These are phyloP conservation scores for Cryptosporidium ubiquitum DNA, from an alignment of 169 alveolate species.

Conservation along the genomic window DNA sequence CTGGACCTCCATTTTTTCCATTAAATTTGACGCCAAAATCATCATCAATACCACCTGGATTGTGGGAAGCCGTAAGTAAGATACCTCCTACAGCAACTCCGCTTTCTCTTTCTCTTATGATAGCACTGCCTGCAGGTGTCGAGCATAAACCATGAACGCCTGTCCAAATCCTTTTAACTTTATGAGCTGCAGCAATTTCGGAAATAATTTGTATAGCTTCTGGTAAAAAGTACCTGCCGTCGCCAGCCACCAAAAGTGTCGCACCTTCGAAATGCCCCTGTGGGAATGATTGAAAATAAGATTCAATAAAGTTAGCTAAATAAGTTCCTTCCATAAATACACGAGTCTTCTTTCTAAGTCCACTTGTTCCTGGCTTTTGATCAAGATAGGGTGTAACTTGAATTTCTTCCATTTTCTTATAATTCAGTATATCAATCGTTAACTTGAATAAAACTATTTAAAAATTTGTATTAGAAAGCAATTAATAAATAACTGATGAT, in stretches of 20 bases:
- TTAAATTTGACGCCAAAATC: slow-evolving; percentile 96
- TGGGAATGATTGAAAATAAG: slow-evolving; percentile 82
- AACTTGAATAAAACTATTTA: background rate
- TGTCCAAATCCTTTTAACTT: slow-evolving; percentile 83
- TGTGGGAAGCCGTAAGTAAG: slow-evolving; percentile 94
- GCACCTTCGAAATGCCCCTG: slow-evolving; percentile 84
- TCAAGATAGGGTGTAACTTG: slow-evolving; percentile 86
- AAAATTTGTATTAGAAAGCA: background rate
- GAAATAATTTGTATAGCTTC: slow-evolving; percentile 84
- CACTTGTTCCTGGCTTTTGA: slow-evolving; percentile 91
- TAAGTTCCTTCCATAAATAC: slow-evolving; percentile 84
- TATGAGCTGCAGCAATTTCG: slow-evolving; percentile 88
- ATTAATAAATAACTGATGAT: background rate
- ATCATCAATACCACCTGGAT: slow-evolving; percentile 94
- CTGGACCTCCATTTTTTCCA: slow-evolving; percentile 93
- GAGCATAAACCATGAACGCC: slow-evolving; percentile 91
- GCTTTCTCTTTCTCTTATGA: slow-evolving; percentile 87
- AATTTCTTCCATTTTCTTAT: slow-evolving; percentile 76
- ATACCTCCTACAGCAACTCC: slow-evolving; percentile 92
- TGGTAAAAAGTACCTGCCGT: slow-evolving; percentile 88
- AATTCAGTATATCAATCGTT: background rate
- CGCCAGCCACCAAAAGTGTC: slow-evolving; percentile 90
- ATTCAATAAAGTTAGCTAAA: slow-evolving; percentile 87
- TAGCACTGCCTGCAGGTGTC: slow-evolving; percentile 93
- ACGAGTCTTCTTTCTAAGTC: slow-evolving; percentile 88